Conservation (phyloP, 768 basidiomycete genomes). For the Gymnopilus junonius region DNA sequence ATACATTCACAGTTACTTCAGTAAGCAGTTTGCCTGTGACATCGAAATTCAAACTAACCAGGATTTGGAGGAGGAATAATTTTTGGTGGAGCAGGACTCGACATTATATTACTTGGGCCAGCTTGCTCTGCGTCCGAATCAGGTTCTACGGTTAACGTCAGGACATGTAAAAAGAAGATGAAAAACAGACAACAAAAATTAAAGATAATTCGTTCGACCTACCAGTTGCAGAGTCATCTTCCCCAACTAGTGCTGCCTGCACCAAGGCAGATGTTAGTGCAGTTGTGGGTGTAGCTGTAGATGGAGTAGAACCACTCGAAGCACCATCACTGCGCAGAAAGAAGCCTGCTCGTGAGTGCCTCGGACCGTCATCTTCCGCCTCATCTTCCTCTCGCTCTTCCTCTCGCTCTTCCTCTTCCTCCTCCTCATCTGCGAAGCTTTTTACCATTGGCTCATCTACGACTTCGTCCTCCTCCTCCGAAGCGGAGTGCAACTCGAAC, state of each 20-base stretch:
- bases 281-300: neutral
- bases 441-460: constrained; percentile 10
- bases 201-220: too few relatives aligned
- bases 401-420: constrained; percentile 19
- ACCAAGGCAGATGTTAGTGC: neutral
- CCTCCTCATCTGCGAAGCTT: constrained; percentile 22
- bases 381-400: constrained; percentile 14
- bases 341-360: neutral
- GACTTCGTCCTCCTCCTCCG: constrained; percentile 50
- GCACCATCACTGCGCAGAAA: neutral
- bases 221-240: constrained; percentile 33
- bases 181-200: too few relatives aligned
- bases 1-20: neutral
- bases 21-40: neutral
- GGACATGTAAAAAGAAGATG: neutral
- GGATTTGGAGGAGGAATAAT: neutral
- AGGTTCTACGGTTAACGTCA: constrained; percentile 36
- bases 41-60: neutral
- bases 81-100: neutral
- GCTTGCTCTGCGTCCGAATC: constrained; percentile 24
- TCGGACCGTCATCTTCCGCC: neutral
- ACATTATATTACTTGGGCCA: neutral
- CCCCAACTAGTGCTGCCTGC: neutral
- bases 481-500: constrained; percentile 56
- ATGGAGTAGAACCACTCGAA: neutral